phyloP scores from a whole-genome alignment of 257 asterid species.

The Solanum pinnatisectum region DNA sequence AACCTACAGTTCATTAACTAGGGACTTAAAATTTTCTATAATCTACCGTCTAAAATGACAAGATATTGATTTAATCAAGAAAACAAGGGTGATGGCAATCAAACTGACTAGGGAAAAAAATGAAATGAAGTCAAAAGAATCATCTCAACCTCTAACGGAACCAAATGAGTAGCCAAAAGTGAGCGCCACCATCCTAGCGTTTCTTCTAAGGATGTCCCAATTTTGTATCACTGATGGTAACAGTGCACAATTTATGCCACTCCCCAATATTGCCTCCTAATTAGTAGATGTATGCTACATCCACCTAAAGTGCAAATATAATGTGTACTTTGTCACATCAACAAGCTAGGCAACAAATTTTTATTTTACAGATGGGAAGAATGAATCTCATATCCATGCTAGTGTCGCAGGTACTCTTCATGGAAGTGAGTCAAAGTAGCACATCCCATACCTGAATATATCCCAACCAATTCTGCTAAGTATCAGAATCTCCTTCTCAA shows the following conservation, averaged over 20 bases:
- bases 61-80: background rate
- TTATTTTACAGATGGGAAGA: slow-evolving; percentile 49
- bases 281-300: slow-evolving; percentile 15
- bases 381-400: slow-evolving; percentile 39
- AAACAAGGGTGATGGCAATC: slow-evolving; percentile 1
- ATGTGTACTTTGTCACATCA: slow-evolving; percentile 38
- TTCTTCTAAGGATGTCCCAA: slow-evolving; percentile 9
- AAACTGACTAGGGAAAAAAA: slow-evolving; percentile 4
- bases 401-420: slow-evolving; percentile 27
- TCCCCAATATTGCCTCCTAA: slow-evolving; percentile 33
- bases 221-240: slow-evolving; percentile 3
- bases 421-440: slow-evolving; percentile 15
- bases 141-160: slow-evolving; percentile 24
- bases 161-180: slow-evolving; percentile 20
- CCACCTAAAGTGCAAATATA: slow-evolving; percentile 32
- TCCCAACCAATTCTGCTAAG: slow-evolving; percentile 15
- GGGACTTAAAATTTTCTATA: background rate
- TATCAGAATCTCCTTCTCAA: slow-evolving; percentile 23
- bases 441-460: slow-evolving; percentile 6
- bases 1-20: background rate
- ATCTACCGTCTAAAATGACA: slow-evolving; percentile 10
- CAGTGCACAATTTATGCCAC: slow-evolving; percentile 1
- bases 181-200: slow-evolving; percentile 10
- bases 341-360: slow-evolving; percentile 34
- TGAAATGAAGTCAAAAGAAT: slow-evolving; percentile 23